A percentile compares a stretch with the other conserved stretches of the same genome.
Evolutionary conservation across 139 green algal species (phyloP).

Genomic region (Volvox africanus): DNA sequence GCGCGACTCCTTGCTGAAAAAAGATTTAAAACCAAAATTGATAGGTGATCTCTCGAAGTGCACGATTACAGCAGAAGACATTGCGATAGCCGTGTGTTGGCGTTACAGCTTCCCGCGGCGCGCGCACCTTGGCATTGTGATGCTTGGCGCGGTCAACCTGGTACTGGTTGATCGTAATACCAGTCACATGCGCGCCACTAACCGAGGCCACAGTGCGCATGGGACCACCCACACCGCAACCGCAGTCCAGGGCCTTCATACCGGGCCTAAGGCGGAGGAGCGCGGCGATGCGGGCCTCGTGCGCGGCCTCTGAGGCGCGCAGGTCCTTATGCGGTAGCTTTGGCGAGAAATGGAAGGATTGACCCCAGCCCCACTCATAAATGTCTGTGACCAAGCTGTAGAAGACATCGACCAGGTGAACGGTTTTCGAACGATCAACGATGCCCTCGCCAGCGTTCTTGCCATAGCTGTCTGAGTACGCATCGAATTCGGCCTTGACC

Average conservation of each 20-base stretch:
- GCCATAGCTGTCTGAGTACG: constrained; percentile 73
- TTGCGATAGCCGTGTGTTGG: not conserved
- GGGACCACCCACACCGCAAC: constrained; percentile 97
- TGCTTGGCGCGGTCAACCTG: constrained; percentile 84
- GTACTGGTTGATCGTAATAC: constrained; percentile 99
- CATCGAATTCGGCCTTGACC: constrained; percentile 76
- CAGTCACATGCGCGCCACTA: constrained; percentile 89
- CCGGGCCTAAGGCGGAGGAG: constrained; percentile 77
- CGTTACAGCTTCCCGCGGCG: constrained; percentile 2
- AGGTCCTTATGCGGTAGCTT: constrained; percentile 84
- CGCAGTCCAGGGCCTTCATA: constrained; percentile 90
- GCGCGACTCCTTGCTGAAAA: constrained; percentile 75
- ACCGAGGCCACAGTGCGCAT: constrained; percentile 93
- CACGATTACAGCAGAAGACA: not conserved
- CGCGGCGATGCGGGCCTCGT: constrained; percentile 88
- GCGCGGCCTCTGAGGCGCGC: constrained; percentile 82
- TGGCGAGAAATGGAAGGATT: constrained; percentile 98
- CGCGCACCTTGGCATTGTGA: constrained; percentile 83
- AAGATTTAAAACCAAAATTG: not conserved
- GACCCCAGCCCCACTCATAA: constrained; percentile 99
- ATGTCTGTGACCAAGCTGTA: constrained; percentile 94
- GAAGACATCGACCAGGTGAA: constrained; percentile 79
- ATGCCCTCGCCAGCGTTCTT: constrained; percentile 65
- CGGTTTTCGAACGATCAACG: constrained; percentile 65
- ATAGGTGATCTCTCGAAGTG: not conserved